phyloP scores from a whole-genome alignment of 768 basidiomycete genomes.

The Naganishia onofrii region DNA sequence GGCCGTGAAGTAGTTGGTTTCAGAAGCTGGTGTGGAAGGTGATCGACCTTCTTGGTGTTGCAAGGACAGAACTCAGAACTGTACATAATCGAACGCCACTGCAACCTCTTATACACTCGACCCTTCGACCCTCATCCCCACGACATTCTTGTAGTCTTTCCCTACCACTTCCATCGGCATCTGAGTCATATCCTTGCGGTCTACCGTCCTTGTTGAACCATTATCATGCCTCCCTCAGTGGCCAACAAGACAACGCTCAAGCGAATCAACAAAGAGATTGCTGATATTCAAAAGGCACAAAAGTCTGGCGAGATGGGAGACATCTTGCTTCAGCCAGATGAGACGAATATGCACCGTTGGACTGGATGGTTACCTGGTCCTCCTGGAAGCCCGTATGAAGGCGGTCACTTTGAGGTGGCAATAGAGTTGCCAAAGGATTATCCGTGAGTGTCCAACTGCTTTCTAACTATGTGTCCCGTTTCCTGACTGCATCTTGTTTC shows the following conservation, averaged over 20 bases:
- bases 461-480: background rate
- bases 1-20: background rate
- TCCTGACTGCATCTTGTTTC: background rate
- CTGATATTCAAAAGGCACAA: constrained; percentile 45
- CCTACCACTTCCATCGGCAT: background rate
- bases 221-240: constrained; percentile 12
- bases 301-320: constrained; percentile 36
- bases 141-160: background rate
- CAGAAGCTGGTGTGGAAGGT: background rate
- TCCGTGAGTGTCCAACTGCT: constrained; percentile 39
- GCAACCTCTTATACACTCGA: background rate
- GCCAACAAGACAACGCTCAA: constrained; percentile 42
- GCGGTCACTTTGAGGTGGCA: constrained; percentile 48
- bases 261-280: constrained; percentile 51
- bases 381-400: constrained; percentile 48
- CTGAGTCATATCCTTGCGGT: background rate
- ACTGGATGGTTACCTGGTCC: constrained; percentile 47
- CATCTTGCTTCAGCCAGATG: constrained; percentile 45
- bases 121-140: background rate
- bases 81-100: background rate
- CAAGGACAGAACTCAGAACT: too few species aligned
- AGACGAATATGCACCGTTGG: constrained; percentile 48
- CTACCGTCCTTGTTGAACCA: background rate
- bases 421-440: constrained; percentile 49
- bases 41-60: background rate